phyloP scores from a whole-genome alignment of 371 early-diverging fungal genomes.

The Mortierella sp. region DNA sequence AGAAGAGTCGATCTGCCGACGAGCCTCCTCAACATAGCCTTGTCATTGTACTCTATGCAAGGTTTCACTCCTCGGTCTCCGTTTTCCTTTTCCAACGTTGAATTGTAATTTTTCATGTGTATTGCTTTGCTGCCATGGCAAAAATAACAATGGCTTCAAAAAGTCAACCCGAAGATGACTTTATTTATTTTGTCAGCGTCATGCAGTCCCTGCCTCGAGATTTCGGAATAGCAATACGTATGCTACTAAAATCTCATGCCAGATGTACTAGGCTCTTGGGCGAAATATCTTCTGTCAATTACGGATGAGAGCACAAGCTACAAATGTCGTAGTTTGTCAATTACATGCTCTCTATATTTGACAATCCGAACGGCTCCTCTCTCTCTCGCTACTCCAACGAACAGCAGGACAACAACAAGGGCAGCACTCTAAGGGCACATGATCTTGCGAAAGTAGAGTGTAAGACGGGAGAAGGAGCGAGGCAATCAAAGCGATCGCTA shows the following conservation, averaged over 20 bases:
- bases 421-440: no score
- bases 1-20: no score
- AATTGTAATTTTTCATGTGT: not conserved
- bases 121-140: not conserved
- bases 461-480: no score
- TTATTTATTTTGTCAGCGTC: no score
- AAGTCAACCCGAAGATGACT: not conserved
- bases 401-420: not conserved
- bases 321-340: no score
- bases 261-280: no score
- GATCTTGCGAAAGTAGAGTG: not conserved
- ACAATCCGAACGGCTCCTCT: constrained; percentile 10
- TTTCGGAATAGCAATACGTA: not conserved
- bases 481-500: no score
- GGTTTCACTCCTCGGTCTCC: constrained; percentile 12
- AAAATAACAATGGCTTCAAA: not conserved
- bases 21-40: not conserved
- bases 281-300: constrained; percentile 2
- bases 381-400: not conserved
- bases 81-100: constrained; percentile 15
- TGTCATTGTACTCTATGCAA: constrained; percentile 1
- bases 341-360: constrained; percentile 16
- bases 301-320: not conserved
- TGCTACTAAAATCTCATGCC: no score
- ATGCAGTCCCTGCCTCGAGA: not conserved